A percentile compares a stretch with the other conserved stretches of the same genome.
These are phyloP conservation scores for Fistulinella prunicolor DNA, from an alignment of 768 basidiomycete genomes.

Conservation along the genomic window DNA sequence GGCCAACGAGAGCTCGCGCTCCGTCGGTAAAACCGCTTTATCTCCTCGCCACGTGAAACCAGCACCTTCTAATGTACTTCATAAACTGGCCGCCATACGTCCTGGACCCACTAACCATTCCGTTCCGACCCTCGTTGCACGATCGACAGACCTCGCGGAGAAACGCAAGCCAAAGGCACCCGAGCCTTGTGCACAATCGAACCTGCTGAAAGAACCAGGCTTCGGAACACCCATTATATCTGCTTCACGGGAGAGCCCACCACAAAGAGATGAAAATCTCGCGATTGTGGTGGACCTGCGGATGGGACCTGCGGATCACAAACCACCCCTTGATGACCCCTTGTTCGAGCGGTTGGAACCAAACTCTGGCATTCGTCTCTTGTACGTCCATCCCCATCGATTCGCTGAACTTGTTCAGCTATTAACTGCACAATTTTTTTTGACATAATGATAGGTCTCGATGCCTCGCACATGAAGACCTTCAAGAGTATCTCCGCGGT, in stretches of 20 bases:
- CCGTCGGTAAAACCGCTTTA: conserved; percentile 2
- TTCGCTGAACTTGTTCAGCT: conserved; percentile 1
- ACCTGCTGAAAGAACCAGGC: conserved; percentile 8
- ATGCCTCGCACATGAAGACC: conserved; percentile 63
- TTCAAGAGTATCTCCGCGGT: conserved; percentile 77
- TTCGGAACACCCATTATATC: conserved; percentile 2
- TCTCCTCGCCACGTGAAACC: conserved; percentile 28
- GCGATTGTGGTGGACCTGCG: conserved; percentile 73
- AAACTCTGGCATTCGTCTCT: conserved; percentile 82
- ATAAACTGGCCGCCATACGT: conserved; percentile 45
- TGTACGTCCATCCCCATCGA: conserved; percentile 46
- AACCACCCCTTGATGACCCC: conserved; percentile 68
- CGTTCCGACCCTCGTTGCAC: conserved; percentile 26
- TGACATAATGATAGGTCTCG: conserved; percentile 58
- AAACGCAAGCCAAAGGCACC: conserved; percentile 14
- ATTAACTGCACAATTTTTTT: no score
- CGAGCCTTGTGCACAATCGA: conserved; percentile 1
- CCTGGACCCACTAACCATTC: conserved; percentile 17
- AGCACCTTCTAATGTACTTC: conserved; percentile 51
- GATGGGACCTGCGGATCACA: conserved; percentile 76
- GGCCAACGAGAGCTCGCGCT: conserved; percentile 10
- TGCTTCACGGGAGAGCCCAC: conserved; percentile 1
- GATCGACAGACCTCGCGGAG: conserved; percentile 26
- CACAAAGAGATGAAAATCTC: conserved; percentile 55
- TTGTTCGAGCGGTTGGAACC: conserved; percentile 81